Percentiles rank a stretch among this genome's conserved stretches.
Evolutionary conservation across 2,329 filamentous ascomycete species (phyloP).

Genomic region (Phoma sp.): DNA sequence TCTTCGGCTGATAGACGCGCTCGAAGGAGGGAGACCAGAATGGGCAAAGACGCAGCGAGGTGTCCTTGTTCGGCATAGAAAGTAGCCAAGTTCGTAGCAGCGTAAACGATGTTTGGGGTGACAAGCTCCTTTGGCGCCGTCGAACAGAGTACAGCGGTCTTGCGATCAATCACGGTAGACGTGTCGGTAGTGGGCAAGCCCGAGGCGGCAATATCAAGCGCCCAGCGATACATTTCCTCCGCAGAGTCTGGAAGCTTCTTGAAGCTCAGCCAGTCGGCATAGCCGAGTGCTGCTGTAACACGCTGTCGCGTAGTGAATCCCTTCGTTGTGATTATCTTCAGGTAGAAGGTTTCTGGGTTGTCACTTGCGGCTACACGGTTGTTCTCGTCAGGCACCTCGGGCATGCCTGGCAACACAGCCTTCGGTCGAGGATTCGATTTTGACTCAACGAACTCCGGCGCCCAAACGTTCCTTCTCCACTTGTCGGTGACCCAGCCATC

Average conservation of each 20-base stretch:
- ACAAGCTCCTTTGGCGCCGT: constrained; percentile 57
- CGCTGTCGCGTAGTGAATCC: constrained; percentile 82
- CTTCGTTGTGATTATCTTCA: constrained; percentile 78
- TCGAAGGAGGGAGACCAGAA: constrained; percentile 83
- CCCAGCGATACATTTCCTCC: constrained; percentile 75
- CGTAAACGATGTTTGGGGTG: constrained; percentile 75
- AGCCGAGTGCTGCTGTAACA: constrained; percentile 80
- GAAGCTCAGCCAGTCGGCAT: constrained; percentile 84
- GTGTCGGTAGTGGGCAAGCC: constrained; percentile 54
- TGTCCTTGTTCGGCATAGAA: constrained; percentile 76
- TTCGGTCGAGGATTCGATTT: constrained; percentile 82
- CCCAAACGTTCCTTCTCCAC: constrained; percentile 66
- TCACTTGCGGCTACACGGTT: constrained; percentile 72
- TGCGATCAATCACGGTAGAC: constrained; percentile 61
- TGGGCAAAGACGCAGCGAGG: constrained; percentile 73
- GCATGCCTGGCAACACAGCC: constrained; percentile 70
- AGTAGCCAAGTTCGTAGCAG: constrained; percentile 77
- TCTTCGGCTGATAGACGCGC: constrained; percentile 69
- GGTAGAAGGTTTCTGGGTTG: constrained; percentile 77
- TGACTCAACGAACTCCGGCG: constrained; percentile 75
- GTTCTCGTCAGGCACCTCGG: constrained; percentile 73
- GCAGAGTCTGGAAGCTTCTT: constrained; percentile 71
- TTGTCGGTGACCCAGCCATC: constrained; percentile 79
- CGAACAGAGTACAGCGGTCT: constrained; percentile 67
- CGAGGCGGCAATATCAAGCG: constrained; percentile 73